Conservation (phyloP, 2,329 filamentous ascomycete genomes). For the Blastomyces gilchristii region DNA sequence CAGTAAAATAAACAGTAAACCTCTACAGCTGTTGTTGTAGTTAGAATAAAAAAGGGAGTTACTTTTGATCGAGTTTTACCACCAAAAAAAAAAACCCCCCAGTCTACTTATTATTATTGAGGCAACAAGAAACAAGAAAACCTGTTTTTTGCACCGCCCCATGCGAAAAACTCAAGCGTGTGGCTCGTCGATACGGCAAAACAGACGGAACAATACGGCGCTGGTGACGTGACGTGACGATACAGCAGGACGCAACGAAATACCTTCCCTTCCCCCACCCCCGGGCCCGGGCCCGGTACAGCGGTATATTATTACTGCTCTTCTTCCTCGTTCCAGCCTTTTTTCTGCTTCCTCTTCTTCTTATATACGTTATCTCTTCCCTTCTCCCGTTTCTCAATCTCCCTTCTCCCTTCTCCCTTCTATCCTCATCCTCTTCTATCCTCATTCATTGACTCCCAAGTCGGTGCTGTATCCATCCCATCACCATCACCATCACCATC, state of each 20-base stretch:
- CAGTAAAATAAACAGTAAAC: too few species aligned
- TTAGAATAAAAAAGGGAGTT: too few species aligned
- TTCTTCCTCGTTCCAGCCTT: not conserved
- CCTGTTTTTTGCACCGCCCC: not conserved
- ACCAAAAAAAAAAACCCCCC: too few species aligned
- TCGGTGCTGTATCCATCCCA: not conserved
- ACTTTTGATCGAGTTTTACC: too few species aligned
- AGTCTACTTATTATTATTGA: too few species aligned
- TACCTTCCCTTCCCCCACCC: too few species aligned
- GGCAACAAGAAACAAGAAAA: too few species aligned
- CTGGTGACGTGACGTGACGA: not conserved
- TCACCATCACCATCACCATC: not conserved
- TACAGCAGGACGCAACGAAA: too few species aligned
- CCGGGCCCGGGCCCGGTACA: too few species aligned
- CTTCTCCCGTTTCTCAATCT: not conserved
- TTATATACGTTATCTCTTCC: conserved; percentile 9
- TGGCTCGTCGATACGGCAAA: not conserved
- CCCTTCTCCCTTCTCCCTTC: not conserved
- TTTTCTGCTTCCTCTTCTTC: conserved; percentile 16
- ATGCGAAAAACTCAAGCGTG: not conserved
- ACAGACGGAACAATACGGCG: not conserved
- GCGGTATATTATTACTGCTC: not conserved
- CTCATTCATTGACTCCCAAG: too few species aligned
- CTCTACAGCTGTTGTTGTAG: too few species aligned
- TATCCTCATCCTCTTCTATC: too few species aligned